These are phyloP conservation scores for Puccinia horiana DNA, from an alignment of 1,284 basidiomycete genomes.

Conservation along the genomic window DNA sequence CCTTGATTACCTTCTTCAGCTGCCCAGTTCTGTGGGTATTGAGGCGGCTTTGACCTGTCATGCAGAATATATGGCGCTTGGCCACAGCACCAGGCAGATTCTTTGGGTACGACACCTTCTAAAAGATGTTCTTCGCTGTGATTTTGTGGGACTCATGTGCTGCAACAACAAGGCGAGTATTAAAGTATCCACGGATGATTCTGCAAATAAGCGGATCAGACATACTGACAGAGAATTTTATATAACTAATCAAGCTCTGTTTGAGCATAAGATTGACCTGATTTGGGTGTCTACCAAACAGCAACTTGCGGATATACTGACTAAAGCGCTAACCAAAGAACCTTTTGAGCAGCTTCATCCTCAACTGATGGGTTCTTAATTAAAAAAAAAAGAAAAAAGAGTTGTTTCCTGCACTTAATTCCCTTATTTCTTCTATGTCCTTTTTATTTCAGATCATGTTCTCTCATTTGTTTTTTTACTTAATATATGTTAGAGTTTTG, in stretches of 20 bases:
- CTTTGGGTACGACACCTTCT: too few relatives aligned
- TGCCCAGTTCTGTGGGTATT: neutral
- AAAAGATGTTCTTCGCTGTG: neutral
- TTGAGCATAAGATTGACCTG: neutral
- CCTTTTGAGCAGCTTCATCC: too few relatives aligned
- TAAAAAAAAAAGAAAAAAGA: too few relatives aligned
- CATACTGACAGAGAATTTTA: conserved; percentile 18
- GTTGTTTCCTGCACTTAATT: too few relatives aligned
- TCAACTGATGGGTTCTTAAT: too few relatives aligned
- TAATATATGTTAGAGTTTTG: too few relatives aligned
- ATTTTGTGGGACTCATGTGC: neutral
- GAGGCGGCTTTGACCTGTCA: neutral
- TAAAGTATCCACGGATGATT: neutral
- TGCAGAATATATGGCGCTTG: conserved; percentile 8
- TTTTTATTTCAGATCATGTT: too few relatives aligned
- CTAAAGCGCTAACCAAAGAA: neutral
- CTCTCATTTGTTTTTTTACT: too few relatives aligned
- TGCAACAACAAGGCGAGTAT: neutral
- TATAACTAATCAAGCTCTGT: conserved; percentile 4
- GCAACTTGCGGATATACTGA: neutral
- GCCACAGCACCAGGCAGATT: neutral
- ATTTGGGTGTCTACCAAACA: neutral
- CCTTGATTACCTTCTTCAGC: too few relatives aligned
- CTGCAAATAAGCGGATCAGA: neutral
- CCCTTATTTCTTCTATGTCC: too few relatives aligned